phyloP scores from a whole-genome alignment of 2,329 filamentous ascomycete species.

The Fusarium keratoplasticum region DNA sequence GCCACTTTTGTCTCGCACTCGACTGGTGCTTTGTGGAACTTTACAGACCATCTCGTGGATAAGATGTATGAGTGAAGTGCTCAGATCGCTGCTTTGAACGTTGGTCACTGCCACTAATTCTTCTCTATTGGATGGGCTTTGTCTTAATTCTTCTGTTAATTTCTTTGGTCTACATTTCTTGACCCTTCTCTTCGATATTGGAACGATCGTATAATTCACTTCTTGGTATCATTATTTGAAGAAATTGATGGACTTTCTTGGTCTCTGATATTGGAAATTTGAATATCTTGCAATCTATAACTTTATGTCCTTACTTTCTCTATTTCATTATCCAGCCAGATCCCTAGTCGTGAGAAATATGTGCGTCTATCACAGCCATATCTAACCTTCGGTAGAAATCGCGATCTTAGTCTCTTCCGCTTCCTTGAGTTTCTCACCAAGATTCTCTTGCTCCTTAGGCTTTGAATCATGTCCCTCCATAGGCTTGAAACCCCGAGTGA shows the following conservation, averaged over 20 bases:
- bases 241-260: neutral
- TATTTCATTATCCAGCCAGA: neutral
- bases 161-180: neutral
- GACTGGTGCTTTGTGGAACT: constrained; percentile 35
- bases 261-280: neutral
- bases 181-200: no score
- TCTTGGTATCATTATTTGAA: neutral
- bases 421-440: neutral
- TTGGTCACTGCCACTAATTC: neutral
- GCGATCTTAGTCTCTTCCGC: neutral
- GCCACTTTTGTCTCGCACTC: constrained; percentile 31
- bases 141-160: neutral
- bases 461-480: constrained; percentile 37
- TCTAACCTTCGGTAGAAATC: neutral
- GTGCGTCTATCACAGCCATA: neutral
- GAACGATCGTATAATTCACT: neutral
- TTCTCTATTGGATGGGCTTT: neutral
- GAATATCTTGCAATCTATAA: neutral
- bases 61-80: constrained; percentile 14
- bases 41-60: constrained; percentile 32
- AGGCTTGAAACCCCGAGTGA: constrained; percentile 37
- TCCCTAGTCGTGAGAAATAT: neutral
- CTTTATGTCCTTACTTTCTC: neutral
- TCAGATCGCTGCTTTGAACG: neutral
- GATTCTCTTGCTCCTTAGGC: neutral